A percentile compares a stretch with the other conserved stretches of the same genome.
Evolutionary conservation across 2,329 filamentous ascomycete genomes (phyloP).

Genomic region (Lasiodiplodia gonubiensis): DNA sequence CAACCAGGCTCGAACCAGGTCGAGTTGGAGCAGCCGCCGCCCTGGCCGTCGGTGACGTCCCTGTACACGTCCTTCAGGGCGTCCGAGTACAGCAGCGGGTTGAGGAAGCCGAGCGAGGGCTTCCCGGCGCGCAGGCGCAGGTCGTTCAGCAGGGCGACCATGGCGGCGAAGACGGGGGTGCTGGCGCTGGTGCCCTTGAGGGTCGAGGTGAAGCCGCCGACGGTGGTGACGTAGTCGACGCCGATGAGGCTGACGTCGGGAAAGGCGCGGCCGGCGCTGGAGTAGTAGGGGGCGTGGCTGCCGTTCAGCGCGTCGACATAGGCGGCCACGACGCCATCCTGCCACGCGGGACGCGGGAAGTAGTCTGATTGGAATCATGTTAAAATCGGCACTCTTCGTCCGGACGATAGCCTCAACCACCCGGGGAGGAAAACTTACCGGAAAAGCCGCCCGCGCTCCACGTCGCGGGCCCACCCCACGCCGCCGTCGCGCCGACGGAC

Average conservation of each 20-base stretch:
- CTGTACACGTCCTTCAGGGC: conserved; percentile 46
- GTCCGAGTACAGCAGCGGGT: conserved; percentile 50
- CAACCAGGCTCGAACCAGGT: conserved; percentile 35
- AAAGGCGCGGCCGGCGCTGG: conserved; percentile 54
- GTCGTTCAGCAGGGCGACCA: conserved; percentile 53
- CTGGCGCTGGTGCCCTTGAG: conserved; percentile 35
- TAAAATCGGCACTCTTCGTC: no score
- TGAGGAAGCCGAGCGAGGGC: conserved; percentile 58
- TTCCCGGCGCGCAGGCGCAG: conserved; percentile 54
- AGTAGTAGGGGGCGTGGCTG: conserved; percentile 48
- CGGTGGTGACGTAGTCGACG: conserved; percentile 40
- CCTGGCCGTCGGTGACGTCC: conserved; percentile 47
- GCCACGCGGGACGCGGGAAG: conserved; percentile 51
- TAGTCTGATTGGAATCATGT: no score
- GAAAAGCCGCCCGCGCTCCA: conserved; percentile 38
- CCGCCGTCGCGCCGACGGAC: conserved; percentile 49
- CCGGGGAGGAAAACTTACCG: no score
- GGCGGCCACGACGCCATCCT: conserved; percentile 47
- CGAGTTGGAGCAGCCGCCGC: conserved; percentile 33
- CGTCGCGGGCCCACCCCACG: conserved; percentile 34
- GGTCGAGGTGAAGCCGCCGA: conserved; percentile 29
- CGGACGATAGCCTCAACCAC: no score
- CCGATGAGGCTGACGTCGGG: conserved; percentile 58
- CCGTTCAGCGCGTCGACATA: conserved; percentile 51
- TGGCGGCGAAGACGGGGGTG: conserved; percentile 35